phyloP scores from a whole-genome alignment of 352 stramenopile species.

The Aphanomyces cochlioides region DNA sequence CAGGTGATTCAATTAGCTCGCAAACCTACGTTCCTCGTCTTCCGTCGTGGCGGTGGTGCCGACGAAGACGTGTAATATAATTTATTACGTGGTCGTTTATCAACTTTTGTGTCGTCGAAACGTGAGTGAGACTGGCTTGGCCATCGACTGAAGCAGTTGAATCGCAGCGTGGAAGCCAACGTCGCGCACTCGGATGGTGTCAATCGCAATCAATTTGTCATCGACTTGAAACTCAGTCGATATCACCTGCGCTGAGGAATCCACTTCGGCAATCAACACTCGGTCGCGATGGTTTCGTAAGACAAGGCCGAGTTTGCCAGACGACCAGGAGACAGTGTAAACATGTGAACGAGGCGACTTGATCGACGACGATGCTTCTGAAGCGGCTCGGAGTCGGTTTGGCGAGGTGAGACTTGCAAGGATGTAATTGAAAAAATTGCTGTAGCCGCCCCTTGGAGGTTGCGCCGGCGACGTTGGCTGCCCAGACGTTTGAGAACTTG shows the following conservation, averaged over 20 bases:
- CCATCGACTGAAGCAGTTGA: conserved; percentile 1
- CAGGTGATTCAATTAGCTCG: conserved; percentile 28
- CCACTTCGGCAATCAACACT: not conserved
- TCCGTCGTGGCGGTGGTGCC: conserved; percentile 11
- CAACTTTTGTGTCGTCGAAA: not conserved
- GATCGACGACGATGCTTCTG: not conserved
- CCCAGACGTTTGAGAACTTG: not conserved
- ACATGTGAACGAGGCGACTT: not conserved
- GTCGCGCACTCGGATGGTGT: not conserved
- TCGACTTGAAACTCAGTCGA: conserved; percentile 7
- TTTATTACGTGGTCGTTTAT: not conserved
- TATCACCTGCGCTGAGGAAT: not conserved
- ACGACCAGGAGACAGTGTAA: not conserved
- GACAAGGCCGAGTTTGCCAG: not conserved
- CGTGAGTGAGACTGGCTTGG: not conserved
- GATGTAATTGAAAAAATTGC: conserved; percentile 6
- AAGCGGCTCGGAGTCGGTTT: not conserved
- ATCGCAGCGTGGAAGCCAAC: not conserved
- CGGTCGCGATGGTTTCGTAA: not conserved
- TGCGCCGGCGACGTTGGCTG: not conserved
- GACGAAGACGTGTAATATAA: conserved; percentile 22
- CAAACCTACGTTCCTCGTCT: conserved; percentile 30
- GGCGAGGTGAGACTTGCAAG: not conserved
- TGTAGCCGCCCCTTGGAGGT: not conserved
- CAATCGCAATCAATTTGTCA: not conserved